Percentiles rank a stretch among this genome's conserved stretches.
phyloP scores from a whole-genome alignment of 106 monocot genomes.

The Acorus calamus region DNA sequence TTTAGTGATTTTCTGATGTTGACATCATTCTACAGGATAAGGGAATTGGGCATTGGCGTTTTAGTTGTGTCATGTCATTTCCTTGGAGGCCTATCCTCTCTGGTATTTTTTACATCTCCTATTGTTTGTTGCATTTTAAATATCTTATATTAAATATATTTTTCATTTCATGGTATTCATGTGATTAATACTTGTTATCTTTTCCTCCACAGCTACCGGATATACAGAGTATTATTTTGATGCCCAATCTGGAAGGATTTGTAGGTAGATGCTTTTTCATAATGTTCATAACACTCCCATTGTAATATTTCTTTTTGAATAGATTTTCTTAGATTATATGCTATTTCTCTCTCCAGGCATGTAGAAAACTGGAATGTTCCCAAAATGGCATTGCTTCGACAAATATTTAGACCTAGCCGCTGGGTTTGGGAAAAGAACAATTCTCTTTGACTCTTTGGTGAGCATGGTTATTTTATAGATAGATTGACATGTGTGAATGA shows the following conservation, averaged over 20 bases:
- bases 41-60: slow-evolving; percentile 89
- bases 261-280: slow-evolving; percentile 32
- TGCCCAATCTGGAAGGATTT: slow-evolving; percentile 53
- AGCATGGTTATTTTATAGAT: no score
- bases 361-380: slow-evolving; percentile 98
- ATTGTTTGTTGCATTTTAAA: neutral
- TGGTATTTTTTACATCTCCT: slow-evolving; percentile 22
- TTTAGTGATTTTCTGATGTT: neutral
- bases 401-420: slow-evolving; percentile 74
- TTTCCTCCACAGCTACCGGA: slow-evolving; percentile 58
- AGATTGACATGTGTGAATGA: no score
- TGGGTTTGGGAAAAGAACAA: slow-evolving; percentile 49
- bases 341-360: slow-evolving; percentile 39
- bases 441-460: no score
- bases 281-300: neutral
- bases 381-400: slow-evolving; percentile 90
- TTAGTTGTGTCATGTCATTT: slow-evolving; percentile 87
- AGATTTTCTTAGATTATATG: neutral
- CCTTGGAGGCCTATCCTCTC: slow-evolving; percentile 99
- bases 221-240: slow-evolving; percentile 97
- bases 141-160: neutral
- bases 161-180: slow-evolving; percentile 4
- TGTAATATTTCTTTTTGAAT: neutral
- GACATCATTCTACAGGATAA: slow-evolving; percentile 48
- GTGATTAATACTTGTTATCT: neutral